Evolutionary conservation across 306 rosid species (phyloP).

Genomic region (Dryas alaskensis): DNA sequence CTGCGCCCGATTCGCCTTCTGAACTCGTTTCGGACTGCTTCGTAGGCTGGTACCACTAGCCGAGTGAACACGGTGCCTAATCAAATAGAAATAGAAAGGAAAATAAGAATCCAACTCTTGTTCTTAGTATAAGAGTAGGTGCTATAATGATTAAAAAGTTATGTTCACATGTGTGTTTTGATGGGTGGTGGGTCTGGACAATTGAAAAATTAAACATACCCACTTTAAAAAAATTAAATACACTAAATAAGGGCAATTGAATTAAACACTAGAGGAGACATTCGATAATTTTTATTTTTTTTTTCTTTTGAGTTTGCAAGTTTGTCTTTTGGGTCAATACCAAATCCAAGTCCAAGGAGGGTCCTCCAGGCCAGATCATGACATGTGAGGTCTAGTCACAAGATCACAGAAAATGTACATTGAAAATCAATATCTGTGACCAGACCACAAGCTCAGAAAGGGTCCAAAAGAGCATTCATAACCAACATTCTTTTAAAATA

Average conservation of each 20-base stretch:
- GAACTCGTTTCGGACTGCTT: conserved; percentile 70
- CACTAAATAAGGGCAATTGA: too few relatives aligned
- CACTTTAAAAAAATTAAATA: too few relatives aligned
- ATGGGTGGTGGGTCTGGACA: too few relatives aligned
- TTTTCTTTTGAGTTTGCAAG: not conserved
- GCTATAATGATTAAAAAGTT: too few relatives aligned
- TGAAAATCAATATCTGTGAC: not conserved
- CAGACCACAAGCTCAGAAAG: not conserved
- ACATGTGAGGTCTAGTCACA: conserved; percentile 12
- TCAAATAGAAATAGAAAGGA: not conserved
- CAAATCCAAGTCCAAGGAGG: not conserved
- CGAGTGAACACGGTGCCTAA: conserved; percentile 88
- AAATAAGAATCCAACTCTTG: not conserved
- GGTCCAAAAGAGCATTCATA: conserved; percentile 6
- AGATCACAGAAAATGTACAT: not conserved
- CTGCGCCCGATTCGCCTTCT: conserved; percentile 46
- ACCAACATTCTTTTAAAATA: not conserved
- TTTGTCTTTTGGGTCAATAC: not conserved
- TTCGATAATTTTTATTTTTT: too few relatives aligned
- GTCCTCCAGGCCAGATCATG: not conserved
- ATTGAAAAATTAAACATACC: too few relatives aligned
- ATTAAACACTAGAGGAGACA: too few relatives aligned
- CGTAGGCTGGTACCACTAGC: conserved; percentile 66
- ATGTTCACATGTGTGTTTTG: too few relatives aligned
- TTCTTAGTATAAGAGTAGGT: too few relatives aligned